Conservation (phyloP, 1,139 yeast species). For the Yamadazyma sp. region DNA sequence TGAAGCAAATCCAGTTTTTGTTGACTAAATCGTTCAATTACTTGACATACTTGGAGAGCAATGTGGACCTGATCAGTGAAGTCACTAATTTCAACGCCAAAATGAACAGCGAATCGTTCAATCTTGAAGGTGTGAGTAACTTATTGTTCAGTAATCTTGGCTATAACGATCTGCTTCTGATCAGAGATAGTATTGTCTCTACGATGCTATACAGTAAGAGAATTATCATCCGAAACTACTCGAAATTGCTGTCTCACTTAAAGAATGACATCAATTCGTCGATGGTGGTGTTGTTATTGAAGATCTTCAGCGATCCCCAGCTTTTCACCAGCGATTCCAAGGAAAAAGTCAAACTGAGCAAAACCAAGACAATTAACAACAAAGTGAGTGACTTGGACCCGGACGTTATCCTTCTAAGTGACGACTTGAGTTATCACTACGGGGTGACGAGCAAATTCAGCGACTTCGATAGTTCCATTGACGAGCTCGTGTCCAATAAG, state of each 20-base stretch:
- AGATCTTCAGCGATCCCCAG: conserved; percentile 40
- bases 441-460: conserved; percentile 41
- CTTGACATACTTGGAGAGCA: conserved; percentile 41
- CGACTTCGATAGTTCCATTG: conserved; percentile 20
- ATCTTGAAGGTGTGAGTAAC: conserved; percentile 32
- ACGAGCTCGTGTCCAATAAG: conserved; percentile 21
- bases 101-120: conserved; percentile 29
- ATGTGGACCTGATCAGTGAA: conserved; percentile 33
- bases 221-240: conserved; percentile 33
- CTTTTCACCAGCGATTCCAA: conserved; percentile 30
- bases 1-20: conserved; percentile 44
- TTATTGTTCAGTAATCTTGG: conserved; percentile 29
- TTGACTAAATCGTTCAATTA: conserved; percentile 45
- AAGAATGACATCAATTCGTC: conserved; percentile 43
- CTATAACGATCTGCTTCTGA: conserved; percentile 22
- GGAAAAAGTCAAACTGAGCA: conserved; percentile 25
- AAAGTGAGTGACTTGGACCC: conserved; percentile 26
- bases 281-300: conserved; percentile 40
- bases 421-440: conserved; percentile 37
- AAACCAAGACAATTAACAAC: conserved; percentile 15
- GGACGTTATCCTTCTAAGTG: conserved; percentile 24
- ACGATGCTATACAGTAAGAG: conserved; percentile 38
- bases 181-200: conserved; percentile 29
- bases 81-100: conserved; percentile 32
- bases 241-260: conserved; percentile 28